These are phyloP conservation scores for Cordyceps fumosorosea DNA, from an alignment of 2,329 filamentous ascomycete species.

Conservation along the genomic window DNA sequence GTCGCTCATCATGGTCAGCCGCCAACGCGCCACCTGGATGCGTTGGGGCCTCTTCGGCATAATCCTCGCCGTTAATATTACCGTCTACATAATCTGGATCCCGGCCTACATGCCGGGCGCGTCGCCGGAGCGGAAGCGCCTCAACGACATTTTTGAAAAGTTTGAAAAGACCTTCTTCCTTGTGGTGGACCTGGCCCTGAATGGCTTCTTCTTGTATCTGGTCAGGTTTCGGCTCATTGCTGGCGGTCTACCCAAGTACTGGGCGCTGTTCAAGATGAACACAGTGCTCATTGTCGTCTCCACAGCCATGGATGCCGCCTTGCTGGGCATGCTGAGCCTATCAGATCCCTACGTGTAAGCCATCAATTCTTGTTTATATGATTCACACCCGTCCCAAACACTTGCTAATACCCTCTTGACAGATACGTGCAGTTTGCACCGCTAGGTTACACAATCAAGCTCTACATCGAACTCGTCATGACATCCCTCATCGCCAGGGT, in stretches of 20 bases:
- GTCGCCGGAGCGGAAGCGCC: constrained; percentile 8
- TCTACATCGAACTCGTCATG: constrained; percentile 14
- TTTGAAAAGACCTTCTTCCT: constrained; percentile 41
- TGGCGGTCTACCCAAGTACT: constrained; percentile 43
- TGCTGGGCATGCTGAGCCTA: constrained; percentile 21
- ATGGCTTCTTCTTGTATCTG: constrained; percentile 41
- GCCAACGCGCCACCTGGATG: constrained; percentile 25
- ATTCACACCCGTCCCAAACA: neutral
- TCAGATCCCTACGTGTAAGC: constrained; percentile 9
- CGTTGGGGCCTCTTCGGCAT: constrained; percentile 29
- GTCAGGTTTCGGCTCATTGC: constrained; percentile 41
- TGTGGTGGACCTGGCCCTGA: constrained; percentile 40
- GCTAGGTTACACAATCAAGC: constrained; percentile 13
- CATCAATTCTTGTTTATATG: neutral
- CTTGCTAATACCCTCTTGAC: neutral
- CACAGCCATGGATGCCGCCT: constrained; percentile 37
- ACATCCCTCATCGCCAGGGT: constrained; percentile 13
- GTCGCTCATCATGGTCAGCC: constrained; percentile 33
- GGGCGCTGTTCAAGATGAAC: constrained; percentile 42
- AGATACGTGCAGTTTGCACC: constrained; percentile 15
- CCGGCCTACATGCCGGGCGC: constrained; percentile 23
- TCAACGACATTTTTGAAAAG: constrained; percentile 21
- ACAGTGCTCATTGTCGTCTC: constrained; percentile 40
- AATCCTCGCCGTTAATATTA: constrained; percentile 32
- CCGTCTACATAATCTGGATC: constrained; percentile 36